These are phyloP conservation scores for Phaeophleospora eucalypticola DNA, from an alignment of 2,329 filamentous ascomycete species.

Conservation along the genomic window DNA sequence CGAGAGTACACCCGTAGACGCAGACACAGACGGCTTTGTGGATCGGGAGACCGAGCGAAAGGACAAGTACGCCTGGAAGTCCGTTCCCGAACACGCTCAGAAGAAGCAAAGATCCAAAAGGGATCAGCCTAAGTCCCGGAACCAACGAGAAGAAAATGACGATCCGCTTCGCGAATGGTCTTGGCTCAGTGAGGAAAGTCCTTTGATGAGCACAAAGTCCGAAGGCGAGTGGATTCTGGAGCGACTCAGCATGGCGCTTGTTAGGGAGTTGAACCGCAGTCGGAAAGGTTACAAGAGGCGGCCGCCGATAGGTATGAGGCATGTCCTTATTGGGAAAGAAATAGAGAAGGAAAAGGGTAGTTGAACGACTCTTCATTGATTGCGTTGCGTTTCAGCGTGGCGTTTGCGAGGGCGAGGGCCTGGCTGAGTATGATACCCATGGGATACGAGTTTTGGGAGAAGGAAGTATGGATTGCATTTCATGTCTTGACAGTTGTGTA, in stretches of 20 bases:
- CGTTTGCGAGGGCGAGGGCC: not conserved
- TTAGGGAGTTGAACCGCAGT: conserved; percentile 43
- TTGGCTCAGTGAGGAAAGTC: conserved; percentile 67
- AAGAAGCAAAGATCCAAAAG: conserved; percentile 8
- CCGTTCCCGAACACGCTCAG: not conserved
- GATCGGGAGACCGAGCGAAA: conserved; percentile 17
- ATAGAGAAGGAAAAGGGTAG: not conserved
- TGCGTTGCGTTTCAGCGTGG: too few relatives aligned
- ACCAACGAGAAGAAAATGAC: too few relatives aligned
- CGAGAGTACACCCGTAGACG: not conserved
- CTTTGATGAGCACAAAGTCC: conserved; percentile 63
- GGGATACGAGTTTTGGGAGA: too few relatives aligned
- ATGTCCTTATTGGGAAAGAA: conserved; percentile 10
- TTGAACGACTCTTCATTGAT: too few relatives aligned
- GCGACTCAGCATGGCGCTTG: conserved; percentile 55
- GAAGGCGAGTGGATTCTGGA: conserved; percentile 73
- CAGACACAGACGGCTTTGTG: conserved; percentile 22
- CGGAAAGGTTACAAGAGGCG: conserved; percentile 23
- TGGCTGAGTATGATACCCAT: conserved; percentile 2
- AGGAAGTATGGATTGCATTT: too few relatives aligned
- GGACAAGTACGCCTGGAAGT: conserved; percentile 13
- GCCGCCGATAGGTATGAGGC: conserved; percentile 30
- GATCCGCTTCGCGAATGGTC: conserved; percentile 54
- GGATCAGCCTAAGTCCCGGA: too few relatives aligned
- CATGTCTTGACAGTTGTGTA: too few relatives aligned